These are phyloP conservation scores for Auricularia auricula-judae DNA, from an alignment of 768 basidiomycete species.

Conservation along the genomic window DNA sequence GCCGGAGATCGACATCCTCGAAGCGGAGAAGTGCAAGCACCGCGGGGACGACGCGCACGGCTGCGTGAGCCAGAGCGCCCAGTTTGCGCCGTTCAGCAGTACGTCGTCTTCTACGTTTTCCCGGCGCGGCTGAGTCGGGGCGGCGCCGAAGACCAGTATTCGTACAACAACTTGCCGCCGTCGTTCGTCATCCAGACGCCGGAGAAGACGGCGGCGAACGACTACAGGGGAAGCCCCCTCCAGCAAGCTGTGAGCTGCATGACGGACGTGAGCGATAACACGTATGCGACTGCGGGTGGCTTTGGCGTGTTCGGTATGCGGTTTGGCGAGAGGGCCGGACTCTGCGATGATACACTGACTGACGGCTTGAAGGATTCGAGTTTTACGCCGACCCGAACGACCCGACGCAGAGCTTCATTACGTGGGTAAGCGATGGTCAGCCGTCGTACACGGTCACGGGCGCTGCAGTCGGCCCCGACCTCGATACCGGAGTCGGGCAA, in stretches of 20 bases:
- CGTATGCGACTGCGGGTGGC: conserved; percentile 48
- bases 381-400: conserved; percentile 65
- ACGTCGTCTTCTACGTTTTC: no score
- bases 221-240: conserved; percentile 55
- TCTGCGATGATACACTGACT: conserved; percentile 24
- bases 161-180: conserved; percentile 42
- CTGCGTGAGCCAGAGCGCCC: conserved; percentile 57
- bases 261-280: conserved; percentile 38
- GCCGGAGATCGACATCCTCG: conserved; percentile 90
- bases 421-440: conserved; percentile 63
- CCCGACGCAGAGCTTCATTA: conserved; percentile 66
- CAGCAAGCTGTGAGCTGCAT: conserved; percentile 72
- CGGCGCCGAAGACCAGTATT: conserved; percentile 29
- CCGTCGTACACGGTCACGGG: conserved; percentile 66
- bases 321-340: conserved; percentile 30
- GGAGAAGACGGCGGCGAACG: conserved; percentile 43
- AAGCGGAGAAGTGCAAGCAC: conserved; percentile 62
- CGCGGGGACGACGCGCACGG: conserved; percentile 4
- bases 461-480: conserved; percentile 54
- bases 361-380: conserved; percentile 54
- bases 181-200: conserved; percentile 44
- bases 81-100: conserved; percentile 67
- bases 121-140: no score
- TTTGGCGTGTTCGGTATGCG: conserved; percentile 32
- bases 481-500: conserved; percentile 41